phyloP scores from a whole-genome alignment of 2,329 filamentous ascomycete species.

The Botrytis cinerea region DNA sequence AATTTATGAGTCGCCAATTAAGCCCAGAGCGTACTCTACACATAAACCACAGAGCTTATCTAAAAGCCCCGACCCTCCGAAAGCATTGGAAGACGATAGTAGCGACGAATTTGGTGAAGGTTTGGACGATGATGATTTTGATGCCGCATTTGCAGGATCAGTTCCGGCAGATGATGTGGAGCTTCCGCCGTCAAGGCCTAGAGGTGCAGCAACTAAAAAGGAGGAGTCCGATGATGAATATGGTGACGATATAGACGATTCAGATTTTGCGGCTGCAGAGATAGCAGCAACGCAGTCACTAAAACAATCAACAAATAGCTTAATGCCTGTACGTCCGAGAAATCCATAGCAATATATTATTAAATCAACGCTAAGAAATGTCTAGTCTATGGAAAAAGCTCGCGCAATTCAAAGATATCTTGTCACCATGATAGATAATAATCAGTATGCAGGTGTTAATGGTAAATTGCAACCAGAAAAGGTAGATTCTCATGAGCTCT shows the following conservation, averaged over 20 bases:
- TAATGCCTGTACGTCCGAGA: constrained; percentile 56
- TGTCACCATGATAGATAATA: constrained; percentile 71
- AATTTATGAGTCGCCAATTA: neutral
- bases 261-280: constrained; percentile 78
- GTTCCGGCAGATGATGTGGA: constrained; percentile 43
- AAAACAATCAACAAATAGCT: constrained; percentile 40
- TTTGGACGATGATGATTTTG: constrained; percentile 56
- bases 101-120: constrained; percentile 42
- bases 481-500: constrained; percentile 50
- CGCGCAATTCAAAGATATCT: constrained; percentile 86
- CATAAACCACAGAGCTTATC: neutral
- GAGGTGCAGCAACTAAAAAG: constrained; percentile 36
- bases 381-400: constrained; percentile 66
- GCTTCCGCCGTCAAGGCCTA: constrained; percentile 15
- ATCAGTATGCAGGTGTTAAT: constrained; percentile 64
- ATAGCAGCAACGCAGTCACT: constrained; percentile 69
- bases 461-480: constrained; percentile 68
- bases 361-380: constrained; percentile 59
- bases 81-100: constrained; percentile 21
- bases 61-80: neutral
- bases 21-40: neutral
- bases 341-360: constrained; percentile 37
- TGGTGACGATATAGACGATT: constrained; percentile 61
- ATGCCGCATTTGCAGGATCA: constrained; percentile 23
- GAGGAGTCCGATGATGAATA: constrained; percentile 70